Base-by-base conservation (phyloP, 208 protist genomes). In the Leishmania martiniquensis region DNA sequence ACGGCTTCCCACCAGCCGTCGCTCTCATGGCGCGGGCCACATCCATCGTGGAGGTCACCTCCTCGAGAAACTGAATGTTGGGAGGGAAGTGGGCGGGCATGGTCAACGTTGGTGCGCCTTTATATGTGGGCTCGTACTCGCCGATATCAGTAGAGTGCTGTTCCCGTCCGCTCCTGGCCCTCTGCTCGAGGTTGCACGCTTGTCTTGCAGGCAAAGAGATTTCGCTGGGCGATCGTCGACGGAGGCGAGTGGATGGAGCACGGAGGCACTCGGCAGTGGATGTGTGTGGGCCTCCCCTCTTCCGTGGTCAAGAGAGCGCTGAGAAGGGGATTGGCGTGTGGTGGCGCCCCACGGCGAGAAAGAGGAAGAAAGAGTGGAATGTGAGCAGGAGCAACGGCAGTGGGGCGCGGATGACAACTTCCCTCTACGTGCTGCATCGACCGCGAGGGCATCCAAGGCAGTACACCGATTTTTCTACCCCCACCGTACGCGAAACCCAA, bases 41-140 rank as follows among this genome's bases (percentile, higher is more conserved):
- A n/a, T 90, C 86, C 90, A 94, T 94, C 13, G 90, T 94, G 70
- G 88, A 87, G 42, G 67, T 59, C 6, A 91, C 88, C 55, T 87
- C 87, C 32, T 75, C 87, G 49, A 91, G 52, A 68, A 82, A 83
- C 39, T 78, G 75, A 74, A 93, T 93, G 62, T 78, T 82, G 72
- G 75, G 69, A 1, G 75, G 75, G 37, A 80, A 60, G 12, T 49
- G 17, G 0, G 57, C 54, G 25, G 80, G 17, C 75, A 76, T 84
- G 20, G 39, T 52, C 1, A 20, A 0, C 45, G 32, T 1, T 47
- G 63, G 34, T 29, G 60, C 17, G 13, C 17, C 17, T 7, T 20
- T 45, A 5, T 67, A n/a, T 2, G 12, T 45, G 15, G 15, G 55
- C 37, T 67, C n/a, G 60, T 22, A 25, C 4, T 45, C 4, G 29